phyloP scores from a whole-genome alignment of 2,329 filamentous ascomycete species.

The Neophaeococcomyces aloes region DNA sequence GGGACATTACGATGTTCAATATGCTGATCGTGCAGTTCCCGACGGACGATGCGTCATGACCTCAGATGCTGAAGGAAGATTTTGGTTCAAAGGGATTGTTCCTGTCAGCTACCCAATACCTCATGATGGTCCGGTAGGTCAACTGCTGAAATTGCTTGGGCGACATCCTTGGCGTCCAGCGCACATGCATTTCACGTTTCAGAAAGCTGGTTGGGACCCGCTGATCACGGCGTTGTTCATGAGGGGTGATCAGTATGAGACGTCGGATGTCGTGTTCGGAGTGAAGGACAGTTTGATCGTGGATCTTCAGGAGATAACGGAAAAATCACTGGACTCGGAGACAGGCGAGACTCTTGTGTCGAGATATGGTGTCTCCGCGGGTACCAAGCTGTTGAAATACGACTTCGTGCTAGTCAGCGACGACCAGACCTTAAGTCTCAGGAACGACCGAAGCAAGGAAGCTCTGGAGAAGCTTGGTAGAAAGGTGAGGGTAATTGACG shows the following conservation, averaged over 20 bases:
- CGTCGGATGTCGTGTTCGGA: constrained; percentile 50
- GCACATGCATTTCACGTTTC: constrained; percentile 44
- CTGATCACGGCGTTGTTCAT: constrained; percentile 51
- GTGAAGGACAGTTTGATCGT: constrained; percentile 52
- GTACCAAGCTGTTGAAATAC: neutral
- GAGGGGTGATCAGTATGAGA: constrained; percentile 46
- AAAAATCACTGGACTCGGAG: neutral
- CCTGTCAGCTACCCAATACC: constrained; percentile 13
- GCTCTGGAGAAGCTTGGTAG: constrained; percentile 56
- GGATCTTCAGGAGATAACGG: constrained; percentile 35
- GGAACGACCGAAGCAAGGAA: constrained; percentile 54
- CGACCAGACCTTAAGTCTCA: constrained; percentile 37
- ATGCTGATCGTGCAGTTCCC: constrained; percentile 11
- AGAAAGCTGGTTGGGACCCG: constrained; percentile 45
- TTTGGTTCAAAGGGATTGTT: constrained; percentile 9
- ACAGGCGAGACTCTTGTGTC: too few species aligned
- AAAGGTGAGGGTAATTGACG: constrained; percentile 62
- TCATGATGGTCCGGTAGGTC: constrained; percentile 36
- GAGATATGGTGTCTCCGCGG: too few species aligned
- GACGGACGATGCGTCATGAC: constrained; percentile 12
- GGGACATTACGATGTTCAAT: constrained; percentile 14
- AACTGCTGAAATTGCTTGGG: constrained; percentile 45
- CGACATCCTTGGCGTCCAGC: constrained; percentile 50
- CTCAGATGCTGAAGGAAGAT: constrained; percentile 9
- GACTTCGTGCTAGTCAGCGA: constrained; percentile 47